Evolutionary conservation across 192 early-diverging fungal species (phyloP).

Genomic region (Linnemannia elongata): DNA sequence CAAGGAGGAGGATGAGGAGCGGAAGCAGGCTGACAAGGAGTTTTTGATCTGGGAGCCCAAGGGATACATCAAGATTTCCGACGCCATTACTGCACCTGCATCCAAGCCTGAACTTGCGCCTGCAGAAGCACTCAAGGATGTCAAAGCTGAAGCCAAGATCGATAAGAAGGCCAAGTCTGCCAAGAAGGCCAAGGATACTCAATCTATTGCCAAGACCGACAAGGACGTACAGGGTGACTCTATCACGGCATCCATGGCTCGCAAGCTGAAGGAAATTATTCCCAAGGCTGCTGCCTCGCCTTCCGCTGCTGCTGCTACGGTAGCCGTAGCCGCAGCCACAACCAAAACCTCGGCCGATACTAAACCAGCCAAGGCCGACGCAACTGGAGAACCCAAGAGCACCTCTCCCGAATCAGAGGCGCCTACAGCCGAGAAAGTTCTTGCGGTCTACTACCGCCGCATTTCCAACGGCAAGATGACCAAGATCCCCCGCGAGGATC

Average conservation of each 20-base stretch:
- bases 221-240: not conserved
- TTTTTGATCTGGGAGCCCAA: constrained; percentile 53
- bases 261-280: constrained; percentile 5
- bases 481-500: constrained; percentile 13
- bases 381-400: not conserved
- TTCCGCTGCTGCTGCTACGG: not conserved
- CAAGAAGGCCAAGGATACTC: not conserved
- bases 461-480: constrained; percentile 14
- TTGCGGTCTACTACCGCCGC: constrained; percentile 15
- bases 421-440: not conserved
- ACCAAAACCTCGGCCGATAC: not conserved
- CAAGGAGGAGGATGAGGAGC: constrained; percentile 41
- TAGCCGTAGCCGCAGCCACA: not conserved
- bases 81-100: not conserved
- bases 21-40: constrained; percentile 24
- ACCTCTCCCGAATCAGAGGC: not conserved
- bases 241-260: constrained; percentile 19
- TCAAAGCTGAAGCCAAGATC: not conserved
- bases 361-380: not conserved
- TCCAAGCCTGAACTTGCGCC: not conserved
- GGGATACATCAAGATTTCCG: constrained; percentile 37
- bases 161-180: too few relatives aligned
- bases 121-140: not conserved
- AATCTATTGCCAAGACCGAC: not conserved
- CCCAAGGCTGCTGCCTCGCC: not conserved